Evolutionary conservation across 495 filamentous ascomycete species (phyloP), one percentile per base, ranked within the genome.

Genomic region (Neurospora sp.): DNA sequence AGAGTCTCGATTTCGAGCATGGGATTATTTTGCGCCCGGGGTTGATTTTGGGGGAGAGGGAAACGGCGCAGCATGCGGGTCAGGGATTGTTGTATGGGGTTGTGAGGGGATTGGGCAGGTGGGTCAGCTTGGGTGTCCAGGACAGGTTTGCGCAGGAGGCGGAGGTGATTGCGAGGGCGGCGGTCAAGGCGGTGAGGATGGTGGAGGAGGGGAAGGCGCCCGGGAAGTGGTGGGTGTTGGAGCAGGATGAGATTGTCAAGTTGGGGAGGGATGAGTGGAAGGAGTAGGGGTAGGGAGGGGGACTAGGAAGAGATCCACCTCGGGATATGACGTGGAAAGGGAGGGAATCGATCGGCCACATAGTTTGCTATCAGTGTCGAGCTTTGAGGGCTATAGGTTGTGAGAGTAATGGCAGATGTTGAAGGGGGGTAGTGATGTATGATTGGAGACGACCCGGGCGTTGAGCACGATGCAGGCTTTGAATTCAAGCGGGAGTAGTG

Each of bases 1-100:
- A 89, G 78, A 85, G 77, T 31, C 79, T 94, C 27, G 91, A 84
- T 0, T 97, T 97, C 76, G 89, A 92, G 47, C 86, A 90, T 69
- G 89, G 88, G 10, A 87, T 94, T 39, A 90, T 97, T 42, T 68
- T 97, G 68, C 84, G 88, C 20, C 94, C 94, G 10, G 94, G 92
- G 1, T 68, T 93, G 73, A 90, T 97, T 75, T 74, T 92, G n/a
- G 94, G 93, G 12, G 77, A 85, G 10, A 84, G 94, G 45, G 86
- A 91, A 73, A 61, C 35, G 53, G 86, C 88, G 71, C 82, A 82
- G 47, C 84, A 92, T 69, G 75, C 82, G 8, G 74, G 77, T 3
- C 84, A 88, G 70, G 82, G 86, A 47, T 79, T 87, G 10, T 38
- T 87, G 4, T 82, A 83, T 69, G 80, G 77, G 47, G 8, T 92